Base-by-base conservation (phyloP, 352 stramenopile species). In the Globisporangium echinulatum region DNA sequence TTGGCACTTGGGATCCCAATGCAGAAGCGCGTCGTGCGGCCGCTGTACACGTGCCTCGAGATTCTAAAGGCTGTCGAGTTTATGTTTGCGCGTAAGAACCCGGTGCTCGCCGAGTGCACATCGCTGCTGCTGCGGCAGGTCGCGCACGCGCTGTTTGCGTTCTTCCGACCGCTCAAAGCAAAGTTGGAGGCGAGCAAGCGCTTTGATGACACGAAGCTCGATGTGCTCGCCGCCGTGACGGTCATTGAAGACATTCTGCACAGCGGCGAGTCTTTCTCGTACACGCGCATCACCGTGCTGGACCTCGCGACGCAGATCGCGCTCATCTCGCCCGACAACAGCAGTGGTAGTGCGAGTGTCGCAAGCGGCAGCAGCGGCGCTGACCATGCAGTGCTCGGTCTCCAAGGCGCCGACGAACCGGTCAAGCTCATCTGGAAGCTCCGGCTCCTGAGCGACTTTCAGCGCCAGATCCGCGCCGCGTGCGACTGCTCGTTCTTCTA, bases 401-500 rank as follows among this genome's bases (percentile, higher is more conserved):
- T 89, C 13, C 88, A 90, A 53, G 74, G 82, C 54, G 77, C 70
- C 2, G 82, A 87, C 48, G 85, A 92, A 56, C 78, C 81, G 19
- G 69, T 90, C 37, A 91, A 90, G 56, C 60, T 92, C 15, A 89
- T 94, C 46, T 92, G 86, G 76, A 91, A 92, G 61, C 67, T 97
- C 50, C 76, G 79, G 15, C 59, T 97, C 40, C 64, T 97, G 51
- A 90, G 81, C 58, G 87, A 93, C 62, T 96, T 97, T 60, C 90
- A 97, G 62, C 79, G 85, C 8, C 86, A 87, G 50, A 86, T 98
- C 49, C 69, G 77, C 15, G 76, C 72, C 46, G 88, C 83, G 3
- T 97, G 90, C 64, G 89, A 97, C 67, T 97, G 87, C 63, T 96
- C 88, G 7, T 96, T 97, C 64, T 88, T 98, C 40, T 97, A 97